Evolutionary conservation across 495 filamentous ascomycete species (phyloP), one percentile per base, ranked within the genome.

Genomic region (Neurospora sp.): DNA sequence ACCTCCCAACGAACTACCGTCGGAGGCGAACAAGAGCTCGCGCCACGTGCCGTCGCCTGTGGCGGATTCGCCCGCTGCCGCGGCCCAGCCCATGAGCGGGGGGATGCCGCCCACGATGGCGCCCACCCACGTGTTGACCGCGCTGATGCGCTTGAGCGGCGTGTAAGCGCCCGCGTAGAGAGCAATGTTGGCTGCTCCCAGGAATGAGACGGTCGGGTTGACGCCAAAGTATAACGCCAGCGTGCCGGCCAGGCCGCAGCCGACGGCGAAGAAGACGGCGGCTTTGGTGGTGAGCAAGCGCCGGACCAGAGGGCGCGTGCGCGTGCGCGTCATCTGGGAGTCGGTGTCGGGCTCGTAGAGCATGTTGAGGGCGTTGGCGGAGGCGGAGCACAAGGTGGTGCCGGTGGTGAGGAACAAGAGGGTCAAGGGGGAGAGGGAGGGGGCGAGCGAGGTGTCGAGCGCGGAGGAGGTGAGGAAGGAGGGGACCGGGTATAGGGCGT

Each of bases 11-110:
- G 90, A 91, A 2, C 77, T 79, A 31, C 80, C 81, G 72, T 85
- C 83, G 8, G 73, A 61, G 0, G 83, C 81, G 22, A 86, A 77
- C 0, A 99, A 87, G 39, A 98, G 88, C 72, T 97, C 94, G 31
- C 87, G 85, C 91, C 92, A 94, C 14, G 86, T 87, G 72, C 87
- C 90, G 70, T 85, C 84, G 3, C 89, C 89, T 0, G 90, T 91
- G n/a, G 94, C 93, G 59, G 87, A 91, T 81, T 97, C 93, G 61
- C 94, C 94, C 0, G 92, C 92, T 3, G 94, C 96, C 0, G 96
- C 96, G 16, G 95, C 91, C 96, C 96, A 99, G 77, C 96, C 96
- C 96, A 99, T 99, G 69, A 99, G 78, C 5, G 96, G 96, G 0
- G 96, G 96, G 61, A 99, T 97, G 2, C 91, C 94, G 68, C 96